Evolutionary conservation across 2,329 filamentous ascomycete species (phyloP).

Genomic region (Diplodia scrobiculata): DNA sequence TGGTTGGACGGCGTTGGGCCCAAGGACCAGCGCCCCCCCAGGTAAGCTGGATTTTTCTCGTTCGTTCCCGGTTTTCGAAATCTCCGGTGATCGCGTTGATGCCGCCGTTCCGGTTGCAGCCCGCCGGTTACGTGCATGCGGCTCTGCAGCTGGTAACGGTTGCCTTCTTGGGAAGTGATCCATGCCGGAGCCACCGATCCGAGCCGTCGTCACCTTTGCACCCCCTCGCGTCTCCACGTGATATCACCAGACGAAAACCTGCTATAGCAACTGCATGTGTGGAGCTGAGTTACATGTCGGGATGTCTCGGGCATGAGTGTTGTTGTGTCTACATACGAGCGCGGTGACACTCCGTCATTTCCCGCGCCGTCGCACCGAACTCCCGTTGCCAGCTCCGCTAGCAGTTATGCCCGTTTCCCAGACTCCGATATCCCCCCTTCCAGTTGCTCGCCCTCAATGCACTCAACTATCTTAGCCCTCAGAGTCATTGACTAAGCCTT

Average conservation of each 20-base stretch:
- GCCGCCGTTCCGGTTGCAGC: slow-evolving; percentile 7
- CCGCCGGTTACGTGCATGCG: slow-evolving; percentile 18
- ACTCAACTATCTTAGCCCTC: background rate
- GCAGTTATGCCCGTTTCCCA: background rate
- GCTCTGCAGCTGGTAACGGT: background rate
- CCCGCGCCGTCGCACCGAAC: background rate
- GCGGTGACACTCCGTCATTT: background rate
- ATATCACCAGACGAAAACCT: background rate
- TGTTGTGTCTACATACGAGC: background rate
- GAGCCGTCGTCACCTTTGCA: background rate
- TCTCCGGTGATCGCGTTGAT: slow-evolving; percentile 11
- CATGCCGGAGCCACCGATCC: background rate
- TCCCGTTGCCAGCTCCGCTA: background rate
- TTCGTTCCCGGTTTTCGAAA: background rate
- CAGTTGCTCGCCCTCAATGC: background rate
- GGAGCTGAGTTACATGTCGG: slow-evolving; percentile 9
- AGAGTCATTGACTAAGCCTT: slow-evolving; percentile 27
- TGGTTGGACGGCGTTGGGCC: slow-evolving; percentile 82
- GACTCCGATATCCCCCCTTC: background rate
- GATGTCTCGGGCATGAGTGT: background rate
- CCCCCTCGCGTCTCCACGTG: background rate
- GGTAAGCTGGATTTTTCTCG: slow-evolving; percentile 42
- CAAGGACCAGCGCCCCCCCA: slow-evolving; percentile 64
- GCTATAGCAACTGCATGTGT: slow-evolving; percentile 13
- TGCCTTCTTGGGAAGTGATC: slow-evolving; percentile 11